Evolutionary conservation across 257 asterid genomes (phyloP).

Genomic region (Salvia rosmarinus): DNA sequence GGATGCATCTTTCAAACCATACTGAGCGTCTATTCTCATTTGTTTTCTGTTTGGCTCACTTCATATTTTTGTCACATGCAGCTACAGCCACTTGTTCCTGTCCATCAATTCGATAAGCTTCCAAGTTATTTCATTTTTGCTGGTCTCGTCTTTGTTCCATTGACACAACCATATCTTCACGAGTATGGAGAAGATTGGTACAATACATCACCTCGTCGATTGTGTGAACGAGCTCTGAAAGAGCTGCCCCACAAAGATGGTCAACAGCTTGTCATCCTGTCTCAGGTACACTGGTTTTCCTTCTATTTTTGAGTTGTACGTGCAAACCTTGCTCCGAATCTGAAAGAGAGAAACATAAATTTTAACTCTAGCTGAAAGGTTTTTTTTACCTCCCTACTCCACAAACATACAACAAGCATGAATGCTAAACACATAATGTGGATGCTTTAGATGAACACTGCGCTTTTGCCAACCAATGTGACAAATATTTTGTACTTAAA

Average conservation of each 20-base stretch:
- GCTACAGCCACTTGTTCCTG: constrained; percentile 92
- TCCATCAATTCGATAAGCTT: constrained; percentile 93
- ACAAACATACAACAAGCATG: too few species aligned
- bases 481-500: background rate
- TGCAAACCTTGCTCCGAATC: too few species aligned
- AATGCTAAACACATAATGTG: too few species aligned
- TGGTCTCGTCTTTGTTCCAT: constrained; percentile 84
- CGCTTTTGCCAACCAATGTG: constrained; percentile 11
- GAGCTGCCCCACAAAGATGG: constrained; percentile 79
- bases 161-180: constrained; percentile 93
- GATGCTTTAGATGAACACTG: too few species aligned
- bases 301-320: background rate
- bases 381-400: too few species aligned
- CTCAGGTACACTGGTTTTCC: constrained; percentile 64
- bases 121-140: constrained; percentile 97
- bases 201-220: constrained; percentile 89
- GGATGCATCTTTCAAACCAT: background rate
- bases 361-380: too few species aligned
- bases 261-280: constrained; percentile 81
- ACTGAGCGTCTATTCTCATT: constrained; percentile 1
- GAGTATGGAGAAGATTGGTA: constrained; percentile 99
- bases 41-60: too few species aligned
- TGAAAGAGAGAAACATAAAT: too few species aligned
- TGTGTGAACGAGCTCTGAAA: constrained; percentile 89
- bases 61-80: constrained; percentile 44